Base-by-base conservation (phyloP, 208 protist genomes). In the Wallacemonas sp. region DNA sequence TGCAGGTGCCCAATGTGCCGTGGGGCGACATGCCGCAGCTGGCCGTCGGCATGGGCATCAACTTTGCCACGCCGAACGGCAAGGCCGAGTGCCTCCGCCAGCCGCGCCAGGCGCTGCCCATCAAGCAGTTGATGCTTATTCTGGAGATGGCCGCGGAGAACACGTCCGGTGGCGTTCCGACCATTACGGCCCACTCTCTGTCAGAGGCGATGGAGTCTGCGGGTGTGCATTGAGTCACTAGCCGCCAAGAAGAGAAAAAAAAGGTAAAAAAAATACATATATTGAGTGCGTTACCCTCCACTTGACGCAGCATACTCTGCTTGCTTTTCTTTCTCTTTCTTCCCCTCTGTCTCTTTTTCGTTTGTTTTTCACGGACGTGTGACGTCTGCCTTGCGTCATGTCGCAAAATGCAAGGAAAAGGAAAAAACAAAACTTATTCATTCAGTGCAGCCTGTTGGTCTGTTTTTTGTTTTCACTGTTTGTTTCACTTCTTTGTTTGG, bases 121-220 rank as follows among this genome's bases (percentile, higher is more conserved):
- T 95, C 62, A 93, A 93, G 72, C 86, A 92, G 74, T 67, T 93
- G 1, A 67, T 95, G 66, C 77, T 95, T 46, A 46, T 92, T 18
- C 63, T 95, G 22, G 89, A 95, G 72, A 93, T 93, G 86, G 76
- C 84, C 1, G 87, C 82, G 18, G 82, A 92, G 61, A 57, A 74
- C 48, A 62, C 68, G 8, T 49, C 36, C 28, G 45, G 65, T 38
- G 67, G 68, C 23, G 55, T 65, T 3, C 52, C 74, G 23, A 73
- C 68, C 50, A 82, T 78, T 48, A 79, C 77, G 32, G 67, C 70
- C 31, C 28, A 76, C n/a, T 81, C 77, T 23, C 77, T 92, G 74
- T 64, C 57, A 26, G 69, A 78, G 28, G 82, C 82, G 22, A 76
- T 87, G 61, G 76, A 87, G 57, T 89, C 86, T 16, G 77, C 77